Evolutionary conservation across 2,329 filamentous ascomycete species (phyloP).

Genomic region (Claviceps sorghi): DNA sequence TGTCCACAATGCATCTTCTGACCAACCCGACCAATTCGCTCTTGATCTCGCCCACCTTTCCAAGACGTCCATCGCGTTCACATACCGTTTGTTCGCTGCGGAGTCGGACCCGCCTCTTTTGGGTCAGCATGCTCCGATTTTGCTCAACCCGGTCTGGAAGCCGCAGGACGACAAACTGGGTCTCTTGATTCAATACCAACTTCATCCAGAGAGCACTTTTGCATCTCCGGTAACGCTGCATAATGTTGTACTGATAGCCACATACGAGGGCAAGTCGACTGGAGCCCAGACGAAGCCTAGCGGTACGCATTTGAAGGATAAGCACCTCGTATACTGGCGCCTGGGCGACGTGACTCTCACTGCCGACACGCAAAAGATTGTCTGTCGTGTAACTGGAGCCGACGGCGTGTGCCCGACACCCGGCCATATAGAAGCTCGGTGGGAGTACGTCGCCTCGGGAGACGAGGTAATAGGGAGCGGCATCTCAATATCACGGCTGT

Average conservation of each 20-base stretch:
- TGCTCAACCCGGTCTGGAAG: constrained; percentile 68
- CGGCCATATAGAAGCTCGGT: constrained; percentile 68
- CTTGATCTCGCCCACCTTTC: constrained; percentile 60
- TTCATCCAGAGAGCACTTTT: constrained; percentile 54
- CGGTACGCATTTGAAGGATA: constrained; percentile 66
- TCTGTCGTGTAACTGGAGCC: constrained; percentile 64
- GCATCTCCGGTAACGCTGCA: constrained; percentile 32
- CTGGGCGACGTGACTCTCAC: constrained; percentile 59
- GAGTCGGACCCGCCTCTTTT: constrained; percentile 30
- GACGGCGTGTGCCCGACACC: constrained; percentile 56
- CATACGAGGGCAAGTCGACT: constrained; percentile 53
- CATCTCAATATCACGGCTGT: constrained; percentile 47
- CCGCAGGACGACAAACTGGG: constrained; percentile 73
- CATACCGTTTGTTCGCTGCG: constrained; percentile 73
- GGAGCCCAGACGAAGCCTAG: constrained; percentile 63
- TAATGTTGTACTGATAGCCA: constrained; percentile 61
- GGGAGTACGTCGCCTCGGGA: constrained; percentile 44
- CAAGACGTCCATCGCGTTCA: constrained; percentile 70
- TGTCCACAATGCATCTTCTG: constrained; percentile 50
- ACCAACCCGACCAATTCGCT: constrained; percentile 64
- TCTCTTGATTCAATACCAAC: constrained; percentile 67
- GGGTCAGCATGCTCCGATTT: constrained; percentile 51
- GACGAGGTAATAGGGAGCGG: constrained; percentile 37
- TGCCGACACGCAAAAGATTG: constrained; percentile 56
- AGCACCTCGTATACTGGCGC: constrained; percentile 66